Conservation (phyloP, 202 grass and related monocot species). For the Carex sylvatica region DNA sequence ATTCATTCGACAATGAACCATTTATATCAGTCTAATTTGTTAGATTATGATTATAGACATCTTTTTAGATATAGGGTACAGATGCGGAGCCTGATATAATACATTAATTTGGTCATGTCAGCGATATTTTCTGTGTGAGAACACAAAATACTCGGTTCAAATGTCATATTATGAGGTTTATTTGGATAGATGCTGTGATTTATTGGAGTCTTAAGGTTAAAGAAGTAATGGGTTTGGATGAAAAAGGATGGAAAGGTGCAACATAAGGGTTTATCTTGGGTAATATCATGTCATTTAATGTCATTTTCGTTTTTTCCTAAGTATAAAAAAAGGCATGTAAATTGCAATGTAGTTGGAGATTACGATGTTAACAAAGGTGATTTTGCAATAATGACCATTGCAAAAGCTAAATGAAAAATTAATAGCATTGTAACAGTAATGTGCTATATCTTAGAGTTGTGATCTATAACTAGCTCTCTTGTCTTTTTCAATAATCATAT, state of each 20-base stretch:
- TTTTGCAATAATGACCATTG: neutral
- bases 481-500: neutral
- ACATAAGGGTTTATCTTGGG: slow-evolving; percentile 82
- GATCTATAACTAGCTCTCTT: neutral
- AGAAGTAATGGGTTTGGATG: slow-evolving; percentile 76
- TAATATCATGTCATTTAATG: slow-evolving; percentile 24
- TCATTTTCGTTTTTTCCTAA: neutral
- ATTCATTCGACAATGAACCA: slow-evolving; percentile 11
- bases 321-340: neutral
- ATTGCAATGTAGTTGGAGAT: neutral
- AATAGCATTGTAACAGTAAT: neutral
- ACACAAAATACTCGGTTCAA: slow-evolving; percentile 52
- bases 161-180: slow-evolving; percentile 91
- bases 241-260: slow-evolving; percentile 77
- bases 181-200: slow-evolving; percentile 84
- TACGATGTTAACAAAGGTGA: neutral
- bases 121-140: slow-evolving; percentile 47
- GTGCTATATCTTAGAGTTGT: neutral
- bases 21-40: neutral
- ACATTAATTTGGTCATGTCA: slow-evolving; percentile 53
- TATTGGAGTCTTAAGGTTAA: slow-evolving; percentile 80
- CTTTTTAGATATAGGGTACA: slow-evolving; percentile 43
- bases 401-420: neutral
- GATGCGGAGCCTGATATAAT: slow-evolving; percentile 60
- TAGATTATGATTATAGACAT: neutral